phyloP scores from a whole-genome alignment of 108 stramenopile genomes.

The Chaetoceros muelleri region DNA sequence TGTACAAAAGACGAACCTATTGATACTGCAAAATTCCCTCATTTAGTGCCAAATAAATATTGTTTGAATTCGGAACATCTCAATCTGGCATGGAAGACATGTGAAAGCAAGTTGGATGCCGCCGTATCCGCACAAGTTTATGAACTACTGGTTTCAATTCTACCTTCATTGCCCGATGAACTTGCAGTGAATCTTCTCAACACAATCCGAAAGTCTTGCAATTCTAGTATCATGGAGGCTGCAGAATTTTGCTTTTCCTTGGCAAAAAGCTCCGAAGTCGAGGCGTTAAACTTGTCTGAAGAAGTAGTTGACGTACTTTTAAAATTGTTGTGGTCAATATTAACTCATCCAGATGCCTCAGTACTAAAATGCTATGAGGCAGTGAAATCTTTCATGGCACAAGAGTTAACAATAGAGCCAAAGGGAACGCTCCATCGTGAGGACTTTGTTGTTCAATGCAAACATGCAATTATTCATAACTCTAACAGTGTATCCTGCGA shows the following conservation, averaged over 20 bases:
- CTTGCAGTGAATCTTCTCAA: conserved; percentile 72
- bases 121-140: conserved; percentile 76
- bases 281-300: conserved; percentile 21
- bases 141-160: conserved; percentile 67
- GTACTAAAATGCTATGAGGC: conserved; percentile 59
- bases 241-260: conserved; percentile 69
- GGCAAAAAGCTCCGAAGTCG: conserved; percentile 25
- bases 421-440: conserved; percentile 42
- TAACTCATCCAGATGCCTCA: conserved; percentile 69
- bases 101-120: conserved; percentile 58
- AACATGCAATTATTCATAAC: conserved; percentile 25
- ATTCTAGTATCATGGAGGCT: conserved; percentile 44
- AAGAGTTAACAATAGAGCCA: conserved; percentile 45
- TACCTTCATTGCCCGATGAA: conserved; percentile 51
- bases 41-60: conserved; percentile 24
- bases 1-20: conserved; percentile 35
- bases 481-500: conserved; percentile 17
- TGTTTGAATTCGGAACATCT: conserved; percentile 70
- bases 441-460: conserved; percentile 43
- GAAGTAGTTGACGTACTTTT: conserved; percentile 63
- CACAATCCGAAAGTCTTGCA: conserved; percentile 41
- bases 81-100: conserved; percentile 77
- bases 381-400: conserved; percentile 53
- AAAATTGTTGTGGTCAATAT: conserved; percentile 63
- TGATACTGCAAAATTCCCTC: conserved; percentile 2